Conservation (phyloP, 768 basidiomycete genomes). For the Rhodotorula kratochvilovae region DNA sequence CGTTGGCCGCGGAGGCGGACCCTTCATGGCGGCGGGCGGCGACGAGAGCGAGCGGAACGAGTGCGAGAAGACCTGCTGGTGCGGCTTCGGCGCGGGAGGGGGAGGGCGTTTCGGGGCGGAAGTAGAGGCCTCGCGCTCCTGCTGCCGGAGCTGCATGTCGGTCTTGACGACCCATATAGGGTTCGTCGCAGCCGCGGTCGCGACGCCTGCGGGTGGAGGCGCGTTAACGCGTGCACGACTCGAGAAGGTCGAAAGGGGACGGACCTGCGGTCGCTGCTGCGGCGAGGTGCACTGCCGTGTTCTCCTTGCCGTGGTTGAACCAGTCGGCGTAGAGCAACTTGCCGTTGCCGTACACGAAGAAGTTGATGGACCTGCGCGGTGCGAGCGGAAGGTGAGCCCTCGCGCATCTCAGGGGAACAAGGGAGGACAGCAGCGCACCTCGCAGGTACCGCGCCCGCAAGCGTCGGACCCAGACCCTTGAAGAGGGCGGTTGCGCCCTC, state of each 20-base stretch:
- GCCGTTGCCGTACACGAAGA: conserved; percentile 95
- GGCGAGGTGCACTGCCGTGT: conserved; percentile 73
- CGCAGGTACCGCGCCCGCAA: conserved; percentile 91
- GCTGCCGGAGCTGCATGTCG: conserved; percentile 66
- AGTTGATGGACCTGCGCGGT: conserved; percentile 69
- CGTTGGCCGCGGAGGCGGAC: conserved; percentile 18
- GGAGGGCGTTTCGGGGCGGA: conserved; percentile 40
- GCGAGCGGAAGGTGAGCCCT: background rate
- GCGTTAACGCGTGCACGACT: background rate
- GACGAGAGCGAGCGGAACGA: conserved; percentile 38
- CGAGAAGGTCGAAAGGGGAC: background rate
- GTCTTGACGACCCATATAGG: conserved; percentile 99
- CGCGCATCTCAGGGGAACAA: background rate
- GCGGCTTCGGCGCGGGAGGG: conserved; percentile 35
- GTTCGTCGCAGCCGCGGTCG: conserved; percentile 85
- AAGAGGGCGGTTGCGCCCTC: conserved; percentile 87
- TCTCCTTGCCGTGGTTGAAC: conserved; percentile 67
- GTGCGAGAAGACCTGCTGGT: conserved; percentile 22
- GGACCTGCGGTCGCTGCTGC: conserved; percentile 70
- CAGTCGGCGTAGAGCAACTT: conserved; percentile 83
- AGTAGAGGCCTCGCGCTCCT: background rate
- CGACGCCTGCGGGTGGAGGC: conserved; percentile 55
- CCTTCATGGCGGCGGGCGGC: conserved; percentile 15
- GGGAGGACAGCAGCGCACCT: conserved; percentile 49
- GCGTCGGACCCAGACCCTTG: conserved; percentile 87